phyloP scores from a whole-genome alignment of 2,329 filamentous ascomycete genomes.

The Colletotrichum trifolii region DNA sequence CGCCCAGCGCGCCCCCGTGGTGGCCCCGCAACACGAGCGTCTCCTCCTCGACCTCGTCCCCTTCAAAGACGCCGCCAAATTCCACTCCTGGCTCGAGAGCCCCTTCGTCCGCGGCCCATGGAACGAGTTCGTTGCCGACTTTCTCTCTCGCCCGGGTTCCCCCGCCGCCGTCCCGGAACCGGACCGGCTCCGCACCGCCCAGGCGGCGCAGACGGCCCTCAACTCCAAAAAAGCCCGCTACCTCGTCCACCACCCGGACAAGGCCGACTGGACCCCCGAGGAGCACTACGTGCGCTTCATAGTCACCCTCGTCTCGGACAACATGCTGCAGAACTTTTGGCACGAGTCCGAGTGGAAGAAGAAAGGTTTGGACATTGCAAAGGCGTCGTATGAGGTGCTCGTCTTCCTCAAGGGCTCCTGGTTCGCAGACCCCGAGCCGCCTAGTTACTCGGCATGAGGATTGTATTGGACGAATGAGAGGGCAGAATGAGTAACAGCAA shows the following conservation, averaged over 20 bases:
- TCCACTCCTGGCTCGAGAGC: conserved; percentile 50
- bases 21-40: conserved; percentile 49
- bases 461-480: too few species aligned
- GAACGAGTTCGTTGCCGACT: conserved; percentile 51
- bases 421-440: conserved; percentile 41
- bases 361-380: conserved; percentile 44
- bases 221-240: conserved; percentile 43
- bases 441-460: conserved; percentile 41
- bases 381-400: conserved; percentile 51
- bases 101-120: conserved; percentile 48
- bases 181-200: conserved; percentile 47
- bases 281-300: conserved; percentile 55
- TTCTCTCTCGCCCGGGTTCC: conserved; percentile 38
- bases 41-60: conserved; percentile 53
- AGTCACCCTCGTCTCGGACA: conserved; percentile 48
- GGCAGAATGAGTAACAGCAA: too few species aligned
- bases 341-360: conserved; percentile 46
- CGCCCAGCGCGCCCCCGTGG: conserved; percentile 1
- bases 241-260: conserved; percentile 50
- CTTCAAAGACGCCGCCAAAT: conserved; percentile 46
- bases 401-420: conserved; percentile 45
- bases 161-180: conserved; percentile 41
- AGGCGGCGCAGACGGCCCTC: conserved; percentile 47
- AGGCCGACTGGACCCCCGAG: conserved; percentile 48
- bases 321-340: conserved; percentile 48